Conservation (phyloP, 2,329 filamentous ascomycete genomes). For the Sordariomycetes sp. region DNA sequence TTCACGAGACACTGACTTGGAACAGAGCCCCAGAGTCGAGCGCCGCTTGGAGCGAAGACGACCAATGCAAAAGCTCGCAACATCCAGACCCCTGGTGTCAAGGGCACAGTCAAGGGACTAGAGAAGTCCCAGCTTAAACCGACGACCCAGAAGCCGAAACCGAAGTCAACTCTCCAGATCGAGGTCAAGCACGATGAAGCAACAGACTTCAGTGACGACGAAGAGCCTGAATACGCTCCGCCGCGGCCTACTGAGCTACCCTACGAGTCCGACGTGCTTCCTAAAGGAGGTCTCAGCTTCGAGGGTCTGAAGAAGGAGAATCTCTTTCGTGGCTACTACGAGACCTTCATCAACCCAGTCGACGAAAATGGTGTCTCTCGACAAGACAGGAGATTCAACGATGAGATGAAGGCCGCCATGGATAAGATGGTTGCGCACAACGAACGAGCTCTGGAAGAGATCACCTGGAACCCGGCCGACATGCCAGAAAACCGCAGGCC, state of each 20-base stretch:
- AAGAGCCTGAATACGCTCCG: constrained; percentile 84
- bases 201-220: constrained; percentile 22
- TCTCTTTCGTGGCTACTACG: constrained; percentile 51
- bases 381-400: constrained; percentile 51
- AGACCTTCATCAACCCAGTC: constrained; percentile 51
- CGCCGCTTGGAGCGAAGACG: constrained; percentile 86
- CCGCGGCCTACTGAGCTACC: constrained; percentile 53
- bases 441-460: constrained; percentile 52
- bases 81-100: constrained; percentile 57
- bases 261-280: constrained; percentile 63
- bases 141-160: constrained; percentile 48
- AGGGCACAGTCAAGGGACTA: constrained; percentile 45
- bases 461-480: constrained; percentile 52
- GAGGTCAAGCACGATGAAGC: constrained; percentile 48
- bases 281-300: constrained; percentile 45
- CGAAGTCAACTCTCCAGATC: constrained; percentile 38
- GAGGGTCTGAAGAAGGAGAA: constrained; percentile 50
- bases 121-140: constrained; percentile 56
- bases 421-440: constrained; percentile 58
- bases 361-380: constrained; percentile 59
- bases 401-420: constrained; percentile 38
- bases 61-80: constrained; percentile 81
- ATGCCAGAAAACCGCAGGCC: constrained; percentile 22
- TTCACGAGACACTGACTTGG: neutral
- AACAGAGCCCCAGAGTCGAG: constrained; percentile 32